These are phyloP conservation scores for Citrus hindsii DNA, from an alignment of 345 rosid genomes.

Conservation along the genomic window DNA sequence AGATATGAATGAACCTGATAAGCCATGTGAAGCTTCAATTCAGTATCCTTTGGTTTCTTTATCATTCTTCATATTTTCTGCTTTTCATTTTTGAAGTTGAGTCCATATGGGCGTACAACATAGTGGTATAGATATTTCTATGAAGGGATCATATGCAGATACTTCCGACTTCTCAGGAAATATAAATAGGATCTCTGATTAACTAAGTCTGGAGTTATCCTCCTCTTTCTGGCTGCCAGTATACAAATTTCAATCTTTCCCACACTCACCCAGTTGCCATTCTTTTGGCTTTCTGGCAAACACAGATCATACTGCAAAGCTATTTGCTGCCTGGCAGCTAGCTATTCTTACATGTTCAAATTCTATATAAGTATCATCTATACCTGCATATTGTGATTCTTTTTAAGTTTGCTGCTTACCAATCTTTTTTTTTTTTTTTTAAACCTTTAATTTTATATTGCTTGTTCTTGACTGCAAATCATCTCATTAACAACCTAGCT, in stretches of 20 bases:
- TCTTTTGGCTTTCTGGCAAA: not conserved
- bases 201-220: not conserved
- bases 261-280: not conserved
- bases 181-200: not conserved
- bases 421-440: too few species aligned
- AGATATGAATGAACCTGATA: slow-evolving; percentile 39
- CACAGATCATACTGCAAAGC: not conserved
- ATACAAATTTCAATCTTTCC: not conserved
- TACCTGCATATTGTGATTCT: not conserved
- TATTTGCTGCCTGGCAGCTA: not conserved
- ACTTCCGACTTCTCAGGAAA: not conserved
- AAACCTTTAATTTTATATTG: not conserved
- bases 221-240: not conserved
- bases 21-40: slow-evolving; percentile 52
- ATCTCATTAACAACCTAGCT: not conserved
- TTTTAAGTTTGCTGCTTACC: not conserved
- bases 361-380: not conserved
- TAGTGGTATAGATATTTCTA: not conserved
- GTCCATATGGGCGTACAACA: not conserved
- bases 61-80: slow-evolving; percentile 1
- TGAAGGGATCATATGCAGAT: not conserved
- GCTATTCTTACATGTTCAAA: not conserved
- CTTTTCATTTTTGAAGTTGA: not conserved
- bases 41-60: slow-evolving; percentile 70
- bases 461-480: not conserved